These are phyloP conservation scores for Lichtheimia corymbifera DNA, from an alignment of 371 early-diverging fungal species.

Conservation along the genomic window DNA sequence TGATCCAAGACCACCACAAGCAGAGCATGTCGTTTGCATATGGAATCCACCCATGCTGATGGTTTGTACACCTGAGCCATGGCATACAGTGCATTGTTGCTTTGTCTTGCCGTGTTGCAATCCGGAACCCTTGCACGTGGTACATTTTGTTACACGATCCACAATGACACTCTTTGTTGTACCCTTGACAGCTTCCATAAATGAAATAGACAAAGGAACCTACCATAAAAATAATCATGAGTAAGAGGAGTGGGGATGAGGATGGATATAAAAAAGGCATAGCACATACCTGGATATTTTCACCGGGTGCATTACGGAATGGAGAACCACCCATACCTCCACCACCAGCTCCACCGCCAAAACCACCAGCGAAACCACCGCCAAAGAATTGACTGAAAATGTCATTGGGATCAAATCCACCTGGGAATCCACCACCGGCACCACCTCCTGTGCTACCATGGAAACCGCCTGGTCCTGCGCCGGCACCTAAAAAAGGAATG, in stretches of 20 bases:
- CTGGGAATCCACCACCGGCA: slow-evolving; percentile 65
- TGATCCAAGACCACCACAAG: slow-evolving; percentile 85
- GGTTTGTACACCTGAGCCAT: slow-evolving; percentile 84
- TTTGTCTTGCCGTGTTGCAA: slow-evolving; percentile 73
- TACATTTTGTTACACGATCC: slow-evolving; percentile 67
- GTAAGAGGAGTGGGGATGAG: not conserved
- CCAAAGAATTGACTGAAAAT: slow-evolving; percentile 76
- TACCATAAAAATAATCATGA: slow-evolving; percentile 16
- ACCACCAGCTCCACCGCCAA: slow-evolving; percentile 41
- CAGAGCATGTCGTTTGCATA: slow-evolving; percentile 78
- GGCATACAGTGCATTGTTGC: slow-evolving; percentile 72
- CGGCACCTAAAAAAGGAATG: slow-evolving; percentile 3
- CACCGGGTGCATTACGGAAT: slow-evolving; percentile 32
- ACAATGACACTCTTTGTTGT: slow-evolving; percentile 62
- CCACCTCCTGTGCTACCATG: slow-evolving; percentile 61
- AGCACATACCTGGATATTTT: slow-evolving; percentile 48
- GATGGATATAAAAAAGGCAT: not conserved
- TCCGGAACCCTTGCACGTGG: slow-evolving; percentile 80
- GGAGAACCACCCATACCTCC: slow-evolving; percentile 39
- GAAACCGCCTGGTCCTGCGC: slow-evolving; percentile 36
- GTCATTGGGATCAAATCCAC: slow-evolving; percentile 65
- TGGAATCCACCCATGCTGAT: slow-evolving; percentile 82
- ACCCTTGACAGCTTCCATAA: slow-evolving; percentile 92
- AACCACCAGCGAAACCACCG: slow-evolving; percentile 46
- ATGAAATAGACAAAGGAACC: slow-evolving; percentile 62